Evolutionary conservation across 441 rosid genomes (phyloP).

Genomic region (Gossypium laxum): DNA sequence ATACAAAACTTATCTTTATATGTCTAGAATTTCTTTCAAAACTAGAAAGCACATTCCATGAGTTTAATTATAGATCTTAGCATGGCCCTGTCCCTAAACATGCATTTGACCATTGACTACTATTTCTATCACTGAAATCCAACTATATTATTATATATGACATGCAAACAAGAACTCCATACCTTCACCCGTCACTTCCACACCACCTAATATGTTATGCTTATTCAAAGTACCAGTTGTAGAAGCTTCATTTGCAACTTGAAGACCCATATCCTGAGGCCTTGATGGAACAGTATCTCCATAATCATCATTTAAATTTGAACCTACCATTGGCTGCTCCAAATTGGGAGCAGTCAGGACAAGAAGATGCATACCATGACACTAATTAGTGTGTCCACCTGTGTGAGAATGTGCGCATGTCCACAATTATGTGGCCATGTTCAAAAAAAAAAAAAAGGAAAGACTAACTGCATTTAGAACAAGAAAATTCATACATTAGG

Average conservation of each 20-base stretch:
- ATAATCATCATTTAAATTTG: conserved; percentile 47
- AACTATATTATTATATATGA: not conserved
- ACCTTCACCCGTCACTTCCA: conserved; percentile 47
- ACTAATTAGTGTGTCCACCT: not conserved
- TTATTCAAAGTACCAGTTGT: conserved; percentile 30
- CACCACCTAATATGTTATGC: conserved; percentile 31
- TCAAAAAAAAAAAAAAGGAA: not conserved
- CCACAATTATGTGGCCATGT: not conserved
- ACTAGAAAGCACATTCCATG: not conserved
- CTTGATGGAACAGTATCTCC: conserved; percentile 75
- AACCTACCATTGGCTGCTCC: conserved; percentile 49
- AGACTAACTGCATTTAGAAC: conserved; percentile 7
- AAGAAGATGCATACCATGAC: not conserved
- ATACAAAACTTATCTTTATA: not conserved
- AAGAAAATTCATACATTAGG: conserved; percentile 33
- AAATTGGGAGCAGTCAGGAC: conserved; percentile 17
- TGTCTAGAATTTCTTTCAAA: not conserved
- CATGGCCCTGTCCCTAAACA: not conserved
- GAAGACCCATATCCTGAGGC: conserved; percentile 36
- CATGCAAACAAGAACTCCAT: conserved; percentile 24
- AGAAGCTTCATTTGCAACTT: conserved; percentile 34
- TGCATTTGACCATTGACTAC: not conserved
- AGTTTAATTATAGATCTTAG: not conserved
- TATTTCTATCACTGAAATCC: not conserved
- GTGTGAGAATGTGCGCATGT: not conserved